Percentiles rank a stretch among this genome's conserved stretches.
phyloP scores from a whole-genome alignment of 805 yeast genomes.

The Komagataella ulmi region DNA sequence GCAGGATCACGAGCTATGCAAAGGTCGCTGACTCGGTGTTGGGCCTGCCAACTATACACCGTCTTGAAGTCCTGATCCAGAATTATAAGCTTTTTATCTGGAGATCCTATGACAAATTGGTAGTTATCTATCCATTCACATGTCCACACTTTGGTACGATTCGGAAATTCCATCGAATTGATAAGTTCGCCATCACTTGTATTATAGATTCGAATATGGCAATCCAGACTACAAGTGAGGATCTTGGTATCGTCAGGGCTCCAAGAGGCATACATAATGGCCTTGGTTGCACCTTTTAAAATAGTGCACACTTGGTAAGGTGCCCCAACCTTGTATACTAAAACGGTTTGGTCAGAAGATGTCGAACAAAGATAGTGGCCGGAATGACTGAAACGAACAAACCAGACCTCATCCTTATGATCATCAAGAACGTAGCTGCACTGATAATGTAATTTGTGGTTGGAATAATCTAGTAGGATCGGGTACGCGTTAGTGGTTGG shows the following conservation, averaged over 20 bases:
- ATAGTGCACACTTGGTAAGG: conserved; percentile 23
- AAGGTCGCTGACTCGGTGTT: conserved; percentile 51
- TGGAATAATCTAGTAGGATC: background rate
- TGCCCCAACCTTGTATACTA: conserved; percentile 51
- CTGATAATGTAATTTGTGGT: conserved; percentile 29
- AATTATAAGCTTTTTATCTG: conserved; percentile 49
- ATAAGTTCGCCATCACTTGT: conserved; percentile 22
- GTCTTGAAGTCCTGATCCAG: conserved; percentile 25
- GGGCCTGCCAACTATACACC: conserved; percentile 16
- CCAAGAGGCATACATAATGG: conserved; percentile 61
- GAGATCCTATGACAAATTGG: conserved; percentile 59
- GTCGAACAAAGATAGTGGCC: conserved; percentile 72
- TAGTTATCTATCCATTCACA: conserved; percentile 54
- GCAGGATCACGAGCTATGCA: conserved; percentile 54
- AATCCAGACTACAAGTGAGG: conserved; percentile 64
- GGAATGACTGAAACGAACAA: conserved; percentile 58
- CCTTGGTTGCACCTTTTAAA: conserved; percentile 31
- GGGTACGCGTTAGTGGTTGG: background rate
- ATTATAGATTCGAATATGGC: conserved; percentile 59
- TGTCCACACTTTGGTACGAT: conserved; percentile 27
- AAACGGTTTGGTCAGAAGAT: conserved; percentile 49
- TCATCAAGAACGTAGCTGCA: conserved; percentile 30
- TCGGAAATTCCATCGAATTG: conserved; percentile 7
- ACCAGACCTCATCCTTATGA: conserved; percentile 79
- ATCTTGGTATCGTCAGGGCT: conserved; percentile 57